Percentiles rank a stretch among this genome's conserved stretches.
phyloP scores from a whole-genome alignment of 208 protist species.

The Trypanosoma platydactyli region DNA sequence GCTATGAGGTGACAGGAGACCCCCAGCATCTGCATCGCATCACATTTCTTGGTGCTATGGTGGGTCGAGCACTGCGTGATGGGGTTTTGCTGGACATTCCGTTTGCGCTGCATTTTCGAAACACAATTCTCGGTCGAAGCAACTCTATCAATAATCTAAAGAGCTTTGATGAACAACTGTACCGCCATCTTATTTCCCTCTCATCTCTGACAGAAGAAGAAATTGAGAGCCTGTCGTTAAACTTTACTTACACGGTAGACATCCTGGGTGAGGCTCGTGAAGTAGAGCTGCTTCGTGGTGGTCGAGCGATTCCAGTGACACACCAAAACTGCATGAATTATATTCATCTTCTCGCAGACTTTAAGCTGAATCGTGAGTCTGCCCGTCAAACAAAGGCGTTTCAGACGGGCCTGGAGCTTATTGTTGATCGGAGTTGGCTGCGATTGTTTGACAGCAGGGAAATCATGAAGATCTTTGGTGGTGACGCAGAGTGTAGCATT shows the following conservation, averaged over 20 bases:
- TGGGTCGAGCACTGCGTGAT: constrained; percentile 89
- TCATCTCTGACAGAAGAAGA: constrained; percentile 60
- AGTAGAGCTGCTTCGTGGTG: constrained; percentile 79
- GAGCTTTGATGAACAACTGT: constrained; percentile 84
- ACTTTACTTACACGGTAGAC: constrained; percentile 81
- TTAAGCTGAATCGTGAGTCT: constrained; percentile 90
- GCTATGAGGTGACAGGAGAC: constrained; percentile 65
- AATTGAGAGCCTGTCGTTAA: constrained; percentile 68
- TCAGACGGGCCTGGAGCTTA: constrained; percentile 61
- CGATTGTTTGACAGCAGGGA: constrained; percentile 88
- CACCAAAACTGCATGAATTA: constrained; percentile 89
- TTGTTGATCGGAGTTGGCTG: constrained; percentile 69
- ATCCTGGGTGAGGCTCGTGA: constrained; percentile 63
- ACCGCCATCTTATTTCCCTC: constrained; percentile 81
- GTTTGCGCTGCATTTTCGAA: constrained; percentile 92
- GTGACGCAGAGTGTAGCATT: constrained; percentile 64
- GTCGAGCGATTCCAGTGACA: constrained; percentile 82
- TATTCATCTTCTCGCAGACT: constrained; percentile 92
- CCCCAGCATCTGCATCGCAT: constrained; percentile 65
- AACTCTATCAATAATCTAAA: constrained; percentile 91
- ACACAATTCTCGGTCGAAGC: constrained; percentile 79
- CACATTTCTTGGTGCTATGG: constrained; percentile 89
- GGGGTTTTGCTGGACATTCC: constrained; percentile 89
- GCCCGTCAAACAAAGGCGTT: constrained; percentile 85
- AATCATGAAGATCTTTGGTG: constrained; percentile 83